Percentiles rank a stretch among this genome's conserved stretches.
Conservation (phyloP, 495 filamentous ascomycete genomes). For the Penicillium bialowiezense region DNA sequence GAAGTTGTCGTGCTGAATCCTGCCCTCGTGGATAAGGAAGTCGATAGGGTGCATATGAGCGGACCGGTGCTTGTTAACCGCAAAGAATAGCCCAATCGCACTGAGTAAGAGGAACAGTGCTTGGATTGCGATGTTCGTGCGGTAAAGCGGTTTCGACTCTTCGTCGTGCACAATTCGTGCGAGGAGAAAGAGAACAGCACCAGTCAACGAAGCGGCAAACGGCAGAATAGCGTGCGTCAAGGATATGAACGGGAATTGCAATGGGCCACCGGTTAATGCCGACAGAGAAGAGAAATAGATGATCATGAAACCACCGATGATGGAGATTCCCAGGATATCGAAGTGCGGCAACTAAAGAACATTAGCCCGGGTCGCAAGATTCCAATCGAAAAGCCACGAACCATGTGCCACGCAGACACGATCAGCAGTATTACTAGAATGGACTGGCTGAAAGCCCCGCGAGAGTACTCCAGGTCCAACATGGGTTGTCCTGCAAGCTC, state of each 20-base stretch:
- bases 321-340: constrained; percentile 31
- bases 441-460: constrained; percentile 35
- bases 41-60: constrained; percentile 46
- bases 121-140: constrained; percentile 30
- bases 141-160: constrained; percentile 29
- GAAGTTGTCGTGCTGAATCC: constrained; percentile 35
- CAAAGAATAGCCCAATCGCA: constrained; percentile 26
- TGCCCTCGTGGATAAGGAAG: constrained; percentile 41
- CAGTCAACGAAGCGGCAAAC: constrained; percentile 16
- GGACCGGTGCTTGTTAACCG: constrained; percentile 27
- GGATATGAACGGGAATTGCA: constrained; percentile 35
- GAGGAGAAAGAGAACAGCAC: constrained; percentile 28
- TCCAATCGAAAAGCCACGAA: constrained; percentile 17
- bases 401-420: constrained; percentile 40
- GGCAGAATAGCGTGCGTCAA: constrained; percentile 12
- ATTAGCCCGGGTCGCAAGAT: constrained; percentile 10
- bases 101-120: constrained; percentile 25
- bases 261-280: constrained; percentile 25
- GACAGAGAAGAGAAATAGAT: constrained; percentile 28
- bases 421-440: constrained; percentile 28
- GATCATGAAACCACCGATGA: constrained; percentile 32
- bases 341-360: constrained; percentile 32
- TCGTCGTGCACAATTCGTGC: constrained; percentile 28
- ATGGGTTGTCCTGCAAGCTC: constrained; percentile 28
- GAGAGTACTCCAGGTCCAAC: constrained; percentile 30